phyloP scores from a whole-genome alignment of 129 eudicot genomes.

The Tanacetum coccineum region DNA sequence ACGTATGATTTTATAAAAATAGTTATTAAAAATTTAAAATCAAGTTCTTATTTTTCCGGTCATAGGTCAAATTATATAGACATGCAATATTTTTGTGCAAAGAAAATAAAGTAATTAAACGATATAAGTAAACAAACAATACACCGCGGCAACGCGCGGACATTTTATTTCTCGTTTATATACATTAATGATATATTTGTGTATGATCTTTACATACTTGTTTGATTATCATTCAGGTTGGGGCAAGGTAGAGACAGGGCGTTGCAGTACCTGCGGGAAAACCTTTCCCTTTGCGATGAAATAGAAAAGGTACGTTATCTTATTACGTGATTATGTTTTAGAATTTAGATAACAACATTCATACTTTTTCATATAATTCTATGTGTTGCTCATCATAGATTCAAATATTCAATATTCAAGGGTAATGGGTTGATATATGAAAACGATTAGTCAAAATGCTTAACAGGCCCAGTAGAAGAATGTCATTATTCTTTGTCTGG shows the following conservation, averaged over 20 bases:
- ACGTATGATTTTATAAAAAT: no score
- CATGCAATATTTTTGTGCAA: no score
- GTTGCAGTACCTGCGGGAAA: slow-evolving; percentile 78
- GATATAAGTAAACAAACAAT: no score
- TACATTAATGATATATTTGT: background rate
- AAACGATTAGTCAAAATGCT: background rate
- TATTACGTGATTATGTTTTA: background rate
- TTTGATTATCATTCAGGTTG: slow-evolving; percentile 45
- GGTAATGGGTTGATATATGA: background rate
- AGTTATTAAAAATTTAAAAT: no score
- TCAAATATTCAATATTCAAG: no score
- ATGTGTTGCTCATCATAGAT: slow-evolving; percentile 11
- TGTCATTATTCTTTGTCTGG: background rate
- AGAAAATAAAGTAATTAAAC: no score
- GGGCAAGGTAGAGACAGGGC: slow-evolving; percentile 98
- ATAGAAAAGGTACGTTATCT: slow-evolving; percentile 68
- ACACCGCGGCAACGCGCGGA: no score
- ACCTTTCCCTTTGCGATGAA: slow-evolving; percentile 66
- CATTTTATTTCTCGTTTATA: no score
- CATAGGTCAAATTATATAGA: no score
- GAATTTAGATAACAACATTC: background rate
- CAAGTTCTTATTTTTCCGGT: no score
- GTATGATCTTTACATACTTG: background rate
- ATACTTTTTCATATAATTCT: background rate
- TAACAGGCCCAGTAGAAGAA: background rate